Evolutionary conservation across 1,284 basidiomycete genomes (phyloP).

Genomic region (Sporisorium scitamineum): DNA sequence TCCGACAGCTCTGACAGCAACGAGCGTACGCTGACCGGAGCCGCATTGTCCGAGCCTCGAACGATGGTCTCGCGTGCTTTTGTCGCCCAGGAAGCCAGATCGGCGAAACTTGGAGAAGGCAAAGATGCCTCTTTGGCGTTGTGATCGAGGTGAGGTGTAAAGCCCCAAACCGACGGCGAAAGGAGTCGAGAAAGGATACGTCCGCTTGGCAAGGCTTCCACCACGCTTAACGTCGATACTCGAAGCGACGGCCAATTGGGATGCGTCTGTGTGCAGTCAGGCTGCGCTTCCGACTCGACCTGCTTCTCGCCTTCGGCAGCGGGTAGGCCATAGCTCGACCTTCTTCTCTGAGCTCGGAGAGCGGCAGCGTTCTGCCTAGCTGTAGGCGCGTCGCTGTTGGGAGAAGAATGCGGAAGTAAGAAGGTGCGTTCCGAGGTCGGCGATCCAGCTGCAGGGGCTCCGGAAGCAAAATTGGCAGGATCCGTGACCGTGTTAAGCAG

Average conservation of each 20-base stretch:
- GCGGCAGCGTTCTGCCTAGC: constrained; percentile 29
- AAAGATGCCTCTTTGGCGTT: neutral
- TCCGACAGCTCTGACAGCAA: constrained; percentile 27
- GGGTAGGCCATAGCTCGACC: constrained; percentile 38
- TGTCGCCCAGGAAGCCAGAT: constrained; percentile 26
- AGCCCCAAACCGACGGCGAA: constrained; percentile 24
- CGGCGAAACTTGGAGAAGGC: neutral
- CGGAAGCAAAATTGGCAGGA: constrained; percentile 12
- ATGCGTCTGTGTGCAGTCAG: neutral
- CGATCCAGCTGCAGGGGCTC: constrained; percentile 8
- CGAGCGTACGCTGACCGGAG: constrained; percentile 17
- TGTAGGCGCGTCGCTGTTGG: constrained; percentile 1
- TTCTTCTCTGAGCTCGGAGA: constrained; percentile 25
- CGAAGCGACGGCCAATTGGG: constrained; percentile 8
- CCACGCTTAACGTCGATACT: constrained; percentile 32
- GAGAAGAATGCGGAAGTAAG: constrained; percentile 10
- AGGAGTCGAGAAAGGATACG: constrained; percentile 42
- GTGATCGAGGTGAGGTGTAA: constrained; percentile 29
- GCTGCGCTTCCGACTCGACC: neutral
- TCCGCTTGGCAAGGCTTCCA: constrained; percentile 38
- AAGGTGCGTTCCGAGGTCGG: constrained; percentile 20
- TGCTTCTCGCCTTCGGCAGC: neutral
- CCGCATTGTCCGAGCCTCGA: constrained; percentile 5
- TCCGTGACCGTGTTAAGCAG: constrained; percentile 25
- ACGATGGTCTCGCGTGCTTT: constrained; percentile 35